phyloP scores from a whole-genome alignment of 2,329 filamentous ascomycete genomes.

The Didymella segeticola region DNA sequence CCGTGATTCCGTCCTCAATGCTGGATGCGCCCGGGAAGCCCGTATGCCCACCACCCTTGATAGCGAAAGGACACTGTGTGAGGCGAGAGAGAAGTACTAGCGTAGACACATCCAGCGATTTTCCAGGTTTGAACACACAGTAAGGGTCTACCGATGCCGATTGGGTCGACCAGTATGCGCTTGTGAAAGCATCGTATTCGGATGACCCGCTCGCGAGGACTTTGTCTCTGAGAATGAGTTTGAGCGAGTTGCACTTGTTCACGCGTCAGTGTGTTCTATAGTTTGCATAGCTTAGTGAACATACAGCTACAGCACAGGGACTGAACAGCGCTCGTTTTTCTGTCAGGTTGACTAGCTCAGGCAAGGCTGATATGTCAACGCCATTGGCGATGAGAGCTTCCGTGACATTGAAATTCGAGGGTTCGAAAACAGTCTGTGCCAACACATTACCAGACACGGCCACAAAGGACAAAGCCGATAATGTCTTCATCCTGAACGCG shows the following conservation, averaged over 20 bases:
- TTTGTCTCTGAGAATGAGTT: conserved; percentile 24
- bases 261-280: neutral
- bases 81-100: conserved; percentile 27
- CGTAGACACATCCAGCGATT: conserved; percentile 27
- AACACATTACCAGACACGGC: neutral
- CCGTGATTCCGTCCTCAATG: conserved; percentile 37
- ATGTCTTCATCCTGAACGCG: neutral
- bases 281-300: neutral
- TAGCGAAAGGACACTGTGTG: conserved; percentile 46
- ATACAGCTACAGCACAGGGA: neutral
- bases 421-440: conserved; percentile 10
- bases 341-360: conserved; percentile 2
- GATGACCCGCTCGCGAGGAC: conserved; percentile 21
- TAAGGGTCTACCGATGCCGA: conserved; percentile 26
- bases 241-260: conserved; percentile 30
- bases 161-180: conserved; percentile 35
- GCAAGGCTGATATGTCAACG: conserved; percentile 17
- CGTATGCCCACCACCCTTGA: conserved; percentile 45
- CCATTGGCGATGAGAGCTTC: conserved; percentile 20
- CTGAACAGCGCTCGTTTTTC: neutral
- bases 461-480: neutral
- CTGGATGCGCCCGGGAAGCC: conserved; percentile 35
- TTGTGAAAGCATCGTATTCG: conserved; percentile 24
- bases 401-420: conserved; percentile 18
- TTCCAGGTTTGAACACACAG: conserved; percentile 37